Percentiles rank a stretch among this genome's conserved stretches.
Conservation (phyloP, 176 grass and related monocot genomes). For the Oryza longistaminata region DNA sequence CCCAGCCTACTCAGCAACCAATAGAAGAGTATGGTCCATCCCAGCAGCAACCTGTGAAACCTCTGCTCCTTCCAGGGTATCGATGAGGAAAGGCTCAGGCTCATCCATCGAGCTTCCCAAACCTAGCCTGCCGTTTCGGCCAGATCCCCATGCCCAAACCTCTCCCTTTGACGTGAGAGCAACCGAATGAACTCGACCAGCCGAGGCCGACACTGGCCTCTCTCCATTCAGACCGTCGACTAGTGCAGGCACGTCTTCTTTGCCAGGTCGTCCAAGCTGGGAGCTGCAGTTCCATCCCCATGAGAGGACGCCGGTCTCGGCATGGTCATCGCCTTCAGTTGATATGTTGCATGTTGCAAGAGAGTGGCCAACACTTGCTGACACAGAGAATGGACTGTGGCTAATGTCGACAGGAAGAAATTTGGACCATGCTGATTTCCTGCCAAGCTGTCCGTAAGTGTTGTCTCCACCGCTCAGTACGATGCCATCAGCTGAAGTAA, state of each 20-base stretch:
- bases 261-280: slow-evolving; percentile 70
- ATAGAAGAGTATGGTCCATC: slow-evolving; percentile 82
- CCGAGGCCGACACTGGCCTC: slow-evolving; percentile 46
- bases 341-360: slow-evolving; percentile 53
- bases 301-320: slow-evolving; percentile 49
- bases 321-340: slow-evolving; percentile 29
- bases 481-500: slow-evolving; percentile 57
- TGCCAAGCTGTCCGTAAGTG: slow-evolving; percentile 72
- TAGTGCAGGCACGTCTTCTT: slow-evolving; percentile 52
- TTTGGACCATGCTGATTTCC: slow-evolving; percentile 45
- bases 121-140: slow-evolving; percentile 75
- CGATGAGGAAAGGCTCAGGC: slow-evolving; percentile 59
- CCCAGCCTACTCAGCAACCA: slow-evolving; percentile 55
- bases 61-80: slow-evolving; percentile 60
- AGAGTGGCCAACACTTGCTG: slow-evolving; percentile 81
- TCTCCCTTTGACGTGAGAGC: slow-evolving; percentile 56
- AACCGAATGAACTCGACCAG: slow-evolving; percentile 81
- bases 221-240: slow-evolving; percentile 58
- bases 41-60: slow-evolving; percentile 66
- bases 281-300: slow-evolving; percentile 92
- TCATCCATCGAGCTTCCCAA: slow-evolving; percentile 85
- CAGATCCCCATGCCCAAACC: slow-evolving; percentile 85
- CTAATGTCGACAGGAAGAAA: slow-evolving; percentile 58
- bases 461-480: slow-evolving; percentile 81
- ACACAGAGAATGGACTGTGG: slow-evolving; percentile 60